These are phyloP conservation scores for Candida parachauliodes DNA, from an alignment of 805 yeast genomes.

Conservation along the genomic window DNA sequence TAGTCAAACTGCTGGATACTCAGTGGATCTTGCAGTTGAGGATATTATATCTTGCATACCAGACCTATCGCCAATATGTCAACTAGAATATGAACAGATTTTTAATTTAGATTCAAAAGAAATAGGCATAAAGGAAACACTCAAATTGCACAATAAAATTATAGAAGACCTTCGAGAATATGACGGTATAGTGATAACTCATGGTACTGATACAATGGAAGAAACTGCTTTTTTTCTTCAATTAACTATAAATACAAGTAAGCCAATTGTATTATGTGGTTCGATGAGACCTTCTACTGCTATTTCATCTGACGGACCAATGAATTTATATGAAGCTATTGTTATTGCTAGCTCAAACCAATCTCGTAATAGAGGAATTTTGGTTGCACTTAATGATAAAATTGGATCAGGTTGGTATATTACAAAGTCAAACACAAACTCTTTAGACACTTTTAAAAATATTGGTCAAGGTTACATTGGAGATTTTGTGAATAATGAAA, in stretches of 20 bases:
- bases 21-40: constrained; percentile 43
- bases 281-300: constrained; percentile 74
- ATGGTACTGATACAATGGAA: constrained; percentile 69
- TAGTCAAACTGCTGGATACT: constrained; percentile 42
- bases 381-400: constrained; percentile 65
- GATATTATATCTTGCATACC: constrained; percentile 54
- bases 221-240: constrained; percentile 66
- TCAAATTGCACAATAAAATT: constrained; percentile 45
- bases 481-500: constrained; percentile 61
- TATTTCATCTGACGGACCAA: constrained; percentile 68
- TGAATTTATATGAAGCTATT: constrained; percentile 68
- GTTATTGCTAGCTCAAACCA: constrained; percentile 53
- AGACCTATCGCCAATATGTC: constrained; percentile 50
- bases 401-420: constrained; percentile 68
- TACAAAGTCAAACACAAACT: constrained; percentile 67
- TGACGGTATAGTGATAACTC: constrained; percentile 64
- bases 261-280: constrained; percentile 68
- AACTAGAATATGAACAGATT: constrained; percentile 59
- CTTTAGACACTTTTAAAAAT: constrained; percentile 64
- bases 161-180: constrained; percentile 40
- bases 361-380: constrained; percentile 54
- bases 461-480: constrained; percentile 63
- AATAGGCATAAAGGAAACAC: constrained; percentile 44
- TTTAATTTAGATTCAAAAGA: constrained; percentile 62
- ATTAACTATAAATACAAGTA: constrained; percentile 36